These are phyloP conservation scores for Kwoniella europaea DNA, from an alignment of 768 basidiomycete genomes.

Conservation along the genomic window DNA sequence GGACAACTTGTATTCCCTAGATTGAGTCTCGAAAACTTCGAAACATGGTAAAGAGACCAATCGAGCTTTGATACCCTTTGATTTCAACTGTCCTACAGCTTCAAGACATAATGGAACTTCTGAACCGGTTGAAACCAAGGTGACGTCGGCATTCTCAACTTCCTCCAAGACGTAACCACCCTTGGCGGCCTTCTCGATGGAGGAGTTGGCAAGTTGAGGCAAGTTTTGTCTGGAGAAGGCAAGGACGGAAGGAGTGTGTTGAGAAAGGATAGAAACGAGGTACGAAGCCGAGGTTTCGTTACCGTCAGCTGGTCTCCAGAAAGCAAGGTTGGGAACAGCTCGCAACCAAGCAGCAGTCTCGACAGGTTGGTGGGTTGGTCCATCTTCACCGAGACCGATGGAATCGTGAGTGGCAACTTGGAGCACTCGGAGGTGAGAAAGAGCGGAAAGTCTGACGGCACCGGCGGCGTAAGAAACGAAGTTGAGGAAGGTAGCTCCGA, in stretches of 20 bases:
- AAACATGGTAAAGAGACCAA: constrained; percentile 89
- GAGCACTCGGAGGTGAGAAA: constrained; percentile 86
- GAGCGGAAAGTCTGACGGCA: constrained; percentile 86
- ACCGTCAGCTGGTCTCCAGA: constrained; percentile 84
- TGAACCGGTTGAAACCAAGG: constrained; percentile 85
- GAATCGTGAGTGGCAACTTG: constrained; percentile 97
- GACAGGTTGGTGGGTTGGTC: constrained; percentile 93
- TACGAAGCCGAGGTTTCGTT: constrained; percentile 92
- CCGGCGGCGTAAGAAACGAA: constrained; percentile 93
- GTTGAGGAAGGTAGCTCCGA: constrained; percentile 91
- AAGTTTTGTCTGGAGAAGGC: constrained; percentile 61
- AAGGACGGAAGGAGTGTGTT: constrained; percentile 71
- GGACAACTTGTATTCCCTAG: constrained; percentile 75
- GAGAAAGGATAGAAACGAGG: constrained; percentile 74
- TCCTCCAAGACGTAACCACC: constrained; percentile 92
- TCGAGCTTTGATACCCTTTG: constrained; percentile 77
- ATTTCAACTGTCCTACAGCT: constrained; percentile 77
- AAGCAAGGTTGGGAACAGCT: constrained; percentile 85
- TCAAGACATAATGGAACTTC: constrained; percentile 84
- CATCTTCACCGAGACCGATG: constrained; percentile 81
- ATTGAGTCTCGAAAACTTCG: constrained; percentile 80
- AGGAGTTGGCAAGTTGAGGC: constrained; percentile 85
- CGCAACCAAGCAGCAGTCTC: constrained; percentile 87
- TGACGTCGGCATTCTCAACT: constrained; percentile 77
- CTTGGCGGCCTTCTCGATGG: constrained; percentile 78